phyloP scores from a whole-genome alignment of 108 stramenopile genomes.

The Pseudonitzschia delicatissima region DNA sequence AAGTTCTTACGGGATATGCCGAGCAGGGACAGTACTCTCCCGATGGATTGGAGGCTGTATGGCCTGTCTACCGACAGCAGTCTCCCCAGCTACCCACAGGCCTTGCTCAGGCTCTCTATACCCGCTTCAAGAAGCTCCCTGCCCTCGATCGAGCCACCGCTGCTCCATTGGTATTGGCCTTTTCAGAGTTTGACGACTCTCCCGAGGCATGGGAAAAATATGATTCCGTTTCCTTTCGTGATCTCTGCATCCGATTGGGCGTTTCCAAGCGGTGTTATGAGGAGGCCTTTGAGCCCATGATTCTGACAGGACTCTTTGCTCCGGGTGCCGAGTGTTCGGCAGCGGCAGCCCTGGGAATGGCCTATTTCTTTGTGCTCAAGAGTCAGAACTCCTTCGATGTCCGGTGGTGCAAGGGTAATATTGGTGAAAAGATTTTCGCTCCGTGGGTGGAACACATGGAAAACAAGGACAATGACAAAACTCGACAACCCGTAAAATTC shows the following conservation, averaged over 20 bases:
- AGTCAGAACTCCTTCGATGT: slow-evolving; percentile 80
- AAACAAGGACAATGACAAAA: background rate
- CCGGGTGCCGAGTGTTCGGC: slow-evolving; percentile 79
- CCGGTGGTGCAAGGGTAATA: slow-evolving; percentile 74
- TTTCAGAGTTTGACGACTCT: slow-evolving; percentile 73
- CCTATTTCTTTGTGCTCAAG: slow-evolving; percentile 80
- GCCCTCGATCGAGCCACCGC: slow-evolving; percentile 54
- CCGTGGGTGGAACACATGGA: slow-evolving; percentile 69
- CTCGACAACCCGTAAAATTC: slow-evolving; percentile 38
- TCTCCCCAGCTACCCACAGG: slow-evolving; percentile 52
- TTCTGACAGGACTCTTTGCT: slow-evolving; percentile 76
- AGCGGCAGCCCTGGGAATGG: slow-evolving; percentile 84
- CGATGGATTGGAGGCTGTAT: slow-evolving; percentile 64
- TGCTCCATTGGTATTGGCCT: slow-evolving; percentile 64
- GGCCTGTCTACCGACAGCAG: slow-evolving; percentile 58
- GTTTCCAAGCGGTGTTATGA: slow-evolving; percentile 59
- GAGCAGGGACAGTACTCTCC: slow-evolving; percentile 76
- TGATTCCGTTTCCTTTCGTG: slow-evolving; percentile 68
- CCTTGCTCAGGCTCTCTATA: slow-evolving; percentile 65
- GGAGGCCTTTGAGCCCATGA: slow-evolving; percentile 86
- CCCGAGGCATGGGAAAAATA: slow-evolving; percentile 61
- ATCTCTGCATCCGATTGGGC: slow-evolving; percentile 65
- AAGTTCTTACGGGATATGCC: slow-evolving; percentile 61
- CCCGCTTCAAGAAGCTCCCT: slow-evolving; percentile 52
- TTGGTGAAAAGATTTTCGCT: slow-evolving; percentile 71